Base-by-base conservation (phyloP, 2,329 filamentous ascomycete species). In the Sporothrix humicola region DNA sequence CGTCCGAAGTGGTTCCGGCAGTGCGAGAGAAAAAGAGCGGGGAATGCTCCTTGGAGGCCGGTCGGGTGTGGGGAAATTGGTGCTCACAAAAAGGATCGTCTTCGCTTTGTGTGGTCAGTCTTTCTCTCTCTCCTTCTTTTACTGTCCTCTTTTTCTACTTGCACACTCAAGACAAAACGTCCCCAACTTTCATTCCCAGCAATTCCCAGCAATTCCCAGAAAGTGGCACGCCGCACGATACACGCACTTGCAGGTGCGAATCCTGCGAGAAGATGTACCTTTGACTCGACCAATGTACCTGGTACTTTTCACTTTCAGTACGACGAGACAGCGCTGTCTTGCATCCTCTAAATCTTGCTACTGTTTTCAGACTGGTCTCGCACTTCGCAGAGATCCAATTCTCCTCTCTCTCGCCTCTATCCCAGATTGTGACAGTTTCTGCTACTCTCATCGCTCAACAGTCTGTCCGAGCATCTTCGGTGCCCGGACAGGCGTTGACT, bases 1-100 rank as follows among this genome's bases (percentile, higher is more conserved):
- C 54, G 20, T 13, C 54, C 54, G 54, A 58, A 58, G 54, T 58
- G 20, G 54, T 31, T 26, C 54, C 54, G 54, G 54, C 54, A 26
- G 17, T 26, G 23, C 23, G 15, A 50, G 17, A 0, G 50, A 20
- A 7, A 7, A 54, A 54, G 54, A 20, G 54, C 20, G 54, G 54
- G 15, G 26, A 58, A 12, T 9, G 12, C 54, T 23, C 54, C 20
- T 13, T 4, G 10, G 52, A 23, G 52, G n/a, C 52, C 23, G 52
- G 52, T n/a, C 20, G 20, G 23, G 52, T 58, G 54, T 20, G 54
- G 54, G 15, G 54, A 58, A 58, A 13, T 9, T 23, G 54, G 20
- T 23, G 20, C 54, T 12, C 20, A 23, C 17, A 54, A 31, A 31
- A 58, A 20, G 20, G 54, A 58, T 20, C 20, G 26, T 58, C 20